Conservation (phyloP, 2,329 filamentous ascomycete species). For the Bimuria novae-zelandiae region DNA sequence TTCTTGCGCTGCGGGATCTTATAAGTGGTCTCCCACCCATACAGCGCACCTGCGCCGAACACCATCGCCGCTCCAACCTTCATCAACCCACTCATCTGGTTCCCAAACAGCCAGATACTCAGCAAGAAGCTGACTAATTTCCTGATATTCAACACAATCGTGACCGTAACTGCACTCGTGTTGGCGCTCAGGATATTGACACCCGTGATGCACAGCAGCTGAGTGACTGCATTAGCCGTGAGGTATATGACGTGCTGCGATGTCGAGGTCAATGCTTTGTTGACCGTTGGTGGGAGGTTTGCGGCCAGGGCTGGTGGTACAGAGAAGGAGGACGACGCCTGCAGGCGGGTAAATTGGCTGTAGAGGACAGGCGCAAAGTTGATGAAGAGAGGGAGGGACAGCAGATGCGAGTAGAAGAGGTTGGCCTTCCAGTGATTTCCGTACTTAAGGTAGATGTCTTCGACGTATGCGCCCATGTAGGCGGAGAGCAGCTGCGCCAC, state of each 20-base stretch:
- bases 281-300: slow-evolving; percentile 33
- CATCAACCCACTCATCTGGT: slow-evolving; percentile 75
- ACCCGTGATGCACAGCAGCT: slow-evolving; percentile 92
- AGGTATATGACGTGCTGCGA: slow-evolving; percentile 76
- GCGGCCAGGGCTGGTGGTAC: slow-evolving; percentile 37
- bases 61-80: slow-evolving; percentile 81
- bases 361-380: slow-evolving; percentile 70
- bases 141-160: slow-evolving; percentile 92
- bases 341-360: slow-evolving; percentile 66
- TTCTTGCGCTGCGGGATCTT: slow-evolving; percentile 49
- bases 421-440: slow-evolving; percentile 94
- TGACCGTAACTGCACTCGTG: slow-evolving; percentile 90
- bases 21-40: slow-evolving; percentile 73
- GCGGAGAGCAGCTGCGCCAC: slow-evolving; percentile 88
- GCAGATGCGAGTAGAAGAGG: slow-evolving; percentile 84
- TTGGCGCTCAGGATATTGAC: slow-evolving; percentile 92
- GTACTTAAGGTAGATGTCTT: slow-evolving; percentile 83
- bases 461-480: slow-evolving; percentile 93
- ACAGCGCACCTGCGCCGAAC: slow-evolving; percentile 87
- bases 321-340: slow-evolving; percentile 64
- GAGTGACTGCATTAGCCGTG: slow-evolving; percentile 79
- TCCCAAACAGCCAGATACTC: slow-evolving; percentile 94
- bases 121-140: slow-evolving; percentile 90
- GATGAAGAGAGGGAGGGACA: slow-evolving; percentile 76
- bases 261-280: slow-evolving; percentile 38